phyloP scores from a whole-genome alignment of 2,329 filamentous ascomycete species.

The Elsinoe fawcettii region DNA sequence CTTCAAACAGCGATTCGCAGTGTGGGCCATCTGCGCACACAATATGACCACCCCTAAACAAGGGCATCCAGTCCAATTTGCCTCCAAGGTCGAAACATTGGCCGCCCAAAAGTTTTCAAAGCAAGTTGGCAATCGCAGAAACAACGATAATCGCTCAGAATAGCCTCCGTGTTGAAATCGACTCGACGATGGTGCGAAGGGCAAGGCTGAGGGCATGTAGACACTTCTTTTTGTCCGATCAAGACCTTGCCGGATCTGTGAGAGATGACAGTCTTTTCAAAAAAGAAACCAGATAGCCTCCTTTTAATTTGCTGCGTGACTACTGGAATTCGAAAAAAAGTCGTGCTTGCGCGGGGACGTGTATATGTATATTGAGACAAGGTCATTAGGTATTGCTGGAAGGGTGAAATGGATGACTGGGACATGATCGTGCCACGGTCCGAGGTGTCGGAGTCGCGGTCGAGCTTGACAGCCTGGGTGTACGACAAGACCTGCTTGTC shows the following conservation, averaged over 20 bases:
- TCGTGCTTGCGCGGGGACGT: constrained; percentile 3
- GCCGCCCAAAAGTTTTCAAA: not conserved
- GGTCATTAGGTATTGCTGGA: not conserved
- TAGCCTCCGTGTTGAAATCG: not conserved
- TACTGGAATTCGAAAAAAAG: not conserved
- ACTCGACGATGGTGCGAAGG: not conserved
- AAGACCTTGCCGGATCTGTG: not conserved
- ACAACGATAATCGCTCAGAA: constrained; percentile 14
- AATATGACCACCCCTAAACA: not conserved
- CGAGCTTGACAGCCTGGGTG: not conserved
- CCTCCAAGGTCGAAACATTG: not conserved
- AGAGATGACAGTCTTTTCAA: not conserved
- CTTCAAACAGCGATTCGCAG: not conserved
- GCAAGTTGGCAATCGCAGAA: not conserved
- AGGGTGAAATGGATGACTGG: not conserved
- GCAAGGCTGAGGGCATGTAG: not conserved
- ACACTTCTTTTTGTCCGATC: not conserved
- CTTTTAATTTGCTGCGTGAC: not conserved
- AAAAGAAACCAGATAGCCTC: not conserved
- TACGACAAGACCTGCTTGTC: constrained; percentile 3
- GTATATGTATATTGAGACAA: constrained; percentile 7
- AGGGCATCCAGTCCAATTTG: not conserved
- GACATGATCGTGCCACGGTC: not conserved
- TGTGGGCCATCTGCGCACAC: not conserved
- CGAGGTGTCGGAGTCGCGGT: not conserved